Conservation (phyloP, 306 rosid species). For the Morella rubra region DNA sequence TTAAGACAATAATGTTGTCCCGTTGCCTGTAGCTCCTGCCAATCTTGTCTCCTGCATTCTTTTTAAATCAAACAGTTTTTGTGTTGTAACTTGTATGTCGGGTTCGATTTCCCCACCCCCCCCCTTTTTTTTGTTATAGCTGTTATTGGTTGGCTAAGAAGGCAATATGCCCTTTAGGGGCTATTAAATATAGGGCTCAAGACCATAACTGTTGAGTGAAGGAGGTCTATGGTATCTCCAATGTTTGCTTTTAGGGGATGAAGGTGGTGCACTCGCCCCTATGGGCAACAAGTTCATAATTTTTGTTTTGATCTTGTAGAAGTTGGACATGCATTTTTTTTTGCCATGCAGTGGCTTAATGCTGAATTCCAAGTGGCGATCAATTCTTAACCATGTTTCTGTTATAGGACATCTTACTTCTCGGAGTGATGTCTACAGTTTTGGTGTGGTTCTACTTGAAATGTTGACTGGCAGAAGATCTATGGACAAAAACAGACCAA, state of each 20-base stretch:
- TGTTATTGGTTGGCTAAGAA: neutral
- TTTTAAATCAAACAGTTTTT: neutral
- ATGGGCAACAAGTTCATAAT: neutral
- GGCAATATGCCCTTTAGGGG: neutral
- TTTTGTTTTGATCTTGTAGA: neutral
- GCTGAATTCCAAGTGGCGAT: neutral
- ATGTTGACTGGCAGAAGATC: slow-evolving; percentile 95
- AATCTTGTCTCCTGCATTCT: neutral
- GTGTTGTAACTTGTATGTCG: too few relatives aligned
- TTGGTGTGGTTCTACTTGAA: slow-evolving; percentile 94
- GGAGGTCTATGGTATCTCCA: neutral
- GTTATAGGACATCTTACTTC: slow-evolving; percentile 93
- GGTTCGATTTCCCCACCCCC: too few relatives aligned
- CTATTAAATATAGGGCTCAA: neutral
- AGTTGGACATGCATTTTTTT: neutral
- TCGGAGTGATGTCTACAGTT: slow-evolving; percentile 92
- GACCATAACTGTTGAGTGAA: neutral
- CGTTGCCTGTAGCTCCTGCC: neutral
- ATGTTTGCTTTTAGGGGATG: neutral
- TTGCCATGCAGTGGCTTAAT: neutral
- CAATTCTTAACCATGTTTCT: slow-evolving; percentile 8
- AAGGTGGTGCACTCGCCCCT: neutral
- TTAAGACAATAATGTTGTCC: neutral
- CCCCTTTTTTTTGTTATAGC: neutral
- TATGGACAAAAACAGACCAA: slow-evolving; percentile 93